These are phyloP conservation scores for Calonectria ilicicola DNA, from an alignment of 2,329 filamentous ascomycete genomes.

Conservation along the genomic window DNA sequence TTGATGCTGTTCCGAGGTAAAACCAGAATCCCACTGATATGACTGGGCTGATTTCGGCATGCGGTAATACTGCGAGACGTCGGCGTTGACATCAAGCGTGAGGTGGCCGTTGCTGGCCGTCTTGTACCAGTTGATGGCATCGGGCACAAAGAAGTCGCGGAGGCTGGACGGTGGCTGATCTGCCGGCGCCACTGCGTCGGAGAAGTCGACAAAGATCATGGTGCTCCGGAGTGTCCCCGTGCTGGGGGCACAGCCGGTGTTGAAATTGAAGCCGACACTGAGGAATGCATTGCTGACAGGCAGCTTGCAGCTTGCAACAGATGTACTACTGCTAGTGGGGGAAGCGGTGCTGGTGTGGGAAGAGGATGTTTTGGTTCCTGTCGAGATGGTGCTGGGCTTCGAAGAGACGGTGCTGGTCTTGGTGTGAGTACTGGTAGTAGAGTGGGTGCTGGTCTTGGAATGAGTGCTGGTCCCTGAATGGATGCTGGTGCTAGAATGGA, in stretches of 20 bases:
- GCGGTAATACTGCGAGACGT: constrained; percentile 39
- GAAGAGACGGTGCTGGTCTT: neutral
- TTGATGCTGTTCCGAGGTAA: constrained; percentile 12
- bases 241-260: constrained; percentile 46
- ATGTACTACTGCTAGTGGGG: neutral
- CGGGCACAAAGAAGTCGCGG: constrained; percentile 25
- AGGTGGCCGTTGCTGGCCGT: constrained; percentile 41
- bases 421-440: neutral
- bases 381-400: neutral
- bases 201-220: constrained; percentile 54
- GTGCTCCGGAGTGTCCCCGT: constrained; percentile 45
- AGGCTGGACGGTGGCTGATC: constrained; percentile 40
- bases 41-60: constrained; percentile 42
- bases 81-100: constrained; percentile 35
- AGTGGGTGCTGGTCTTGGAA: neutral
- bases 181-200: constrained; percentile 37
- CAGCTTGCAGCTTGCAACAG: constrained; percentile 32
- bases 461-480: neutral
- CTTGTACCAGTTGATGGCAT: constrained; percentile 34
- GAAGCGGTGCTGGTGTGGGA: neutral
- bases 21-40: constrained; percentile 32
- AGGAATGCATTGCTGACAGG: constrained; percentile 40
- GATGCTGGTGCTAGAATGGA: neutral
- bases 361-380: neutral
- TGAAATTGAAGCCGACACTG: constrained; percentile 46